These are phyloP conservation scores for Komagataella mondaviorum DNA, from an alignment of 805 yeast species.

Conservation along the genomic window DNA sequence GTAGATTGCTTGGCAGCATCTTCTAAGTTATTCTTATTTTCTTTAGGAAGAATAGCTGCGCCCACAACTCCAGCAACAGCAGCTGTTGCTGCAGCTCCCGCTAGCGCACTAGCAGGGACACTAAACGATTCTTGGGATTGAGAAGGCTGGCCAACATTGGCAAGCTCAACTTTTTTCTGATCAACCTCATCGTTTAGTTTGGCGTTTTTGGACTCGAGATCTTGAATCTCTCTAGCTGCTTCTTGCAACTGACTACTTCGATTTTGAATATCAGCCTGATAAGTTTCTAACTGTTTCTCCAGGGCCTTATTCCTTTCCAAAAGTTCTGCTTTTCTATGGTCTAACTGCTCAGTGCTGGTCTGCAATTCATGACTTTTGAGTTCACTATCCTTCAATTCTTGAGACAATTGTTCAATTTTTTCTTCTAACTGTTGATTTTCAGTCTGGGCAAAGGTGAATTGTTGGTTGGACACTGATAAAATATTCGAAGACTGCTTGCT, in stretches of 20 bases:
- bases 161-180: background rate
- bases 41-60: background rate
- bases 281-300: background rate
- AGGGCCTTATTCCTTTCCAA: slow-evolving; percentile 18
- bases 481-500: slow-evolving; percentile 50
- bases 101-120: background rate
- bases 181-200: background rate
- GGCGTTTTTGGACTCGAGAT: background rate
- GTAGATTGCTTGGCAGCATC: slow-evolving; percentile 5
- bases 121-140: background rate
- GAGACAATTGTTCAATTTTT: slow-evolving; percentile 11
- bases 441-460: slow-evolving; percentile 48
- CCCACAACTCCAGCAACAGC: background rate
- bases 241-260: background rate
- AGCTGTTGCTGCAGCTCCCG: background rate
- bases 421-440: slow-evolving; percentile 23
- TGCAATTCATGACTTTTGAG: slow-evolving; percentile 12
- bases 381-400: slow-evolving; percentile 14
- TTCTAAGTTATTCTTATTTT: slow-evolving; percentile 5
- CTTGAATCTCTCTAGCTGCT: background rate
- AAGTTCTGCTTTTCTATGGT: slow-evolving; percentile 28
- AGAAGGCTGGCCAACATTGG: background rate
- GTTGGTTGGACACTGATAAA: slow-evolving; percentile 53
- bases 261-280: background rate
- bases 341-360: slow-evolving; percentile 9